Percentiles rank a stretch among this genome's conserved stretches.
Evolutionary conservation across 2,329 filamentous ascomycete genomes (phyloP).

Genomic region (Penicillium sp.): DNA sequence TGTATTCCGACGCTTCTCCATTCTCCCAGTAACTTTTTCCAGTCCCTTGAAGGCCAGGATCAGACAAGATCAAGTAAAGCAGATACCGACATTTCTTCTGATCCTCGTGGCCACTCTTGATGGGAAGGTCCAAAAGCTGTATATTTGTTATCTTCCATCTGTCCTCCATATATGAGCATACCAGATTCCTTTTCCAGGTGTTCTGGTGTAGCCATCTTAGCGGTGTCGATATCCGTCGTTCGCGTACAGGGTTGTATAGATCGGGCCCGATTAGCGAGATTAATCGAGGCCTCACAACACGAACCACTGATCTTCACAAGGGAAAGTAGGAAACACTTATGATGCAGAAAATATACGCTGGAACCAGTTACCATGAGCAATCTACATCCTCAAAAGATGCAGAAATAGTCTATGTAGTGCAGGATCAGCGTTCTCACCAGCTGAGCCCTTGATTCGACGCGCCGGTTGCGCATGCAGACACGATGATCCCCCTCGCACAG

Average conservation of each 20-base stretch:
- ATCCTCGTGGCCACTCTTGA: slow-evolving; percentile 6
- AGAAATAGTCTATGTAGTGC: not conserved
- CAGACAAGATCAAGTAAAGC: slow-evolving; percentile 6
- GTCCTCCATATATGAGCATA: not conserved
- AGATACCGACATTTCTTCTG: not conserved
- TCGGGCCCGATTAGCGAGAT: slow-evolving; percentile 13
- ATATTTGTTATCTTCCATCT: not conserved
- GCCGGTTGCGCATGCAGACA: not conserved
- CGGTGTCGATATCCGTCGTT: not conserved
- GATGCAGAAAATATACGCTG: not conserved
- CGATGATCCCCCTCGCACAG: not conserved
- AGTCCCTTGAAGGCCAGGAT: not conserved
- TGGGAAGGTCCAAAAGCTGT: not conserved
- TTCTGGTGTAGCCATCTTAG: not conserved
- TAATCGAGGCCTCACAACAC: not conserved
- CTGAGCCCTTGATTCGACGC: slow-evolving; percentile 12
- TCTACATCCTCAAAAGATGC: not conserved
- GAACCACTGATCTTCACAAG: slow-evolving; percentile 7
- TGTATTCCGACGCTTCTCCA: not conserved
- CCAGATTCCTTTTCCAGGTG: not conserved
- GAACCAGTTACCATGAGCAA: not conserved
- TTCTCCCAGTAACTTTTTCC: not conserved
- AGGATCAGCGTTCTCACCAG: slow-evolving; percentile 6
- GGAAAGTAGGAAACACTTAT: not conserved
- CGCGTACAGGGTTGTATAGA: slow-evolving; percentile 4